Evolutionary conservation across 768 basidiomycete species (phyloP), one percentile per base, ranked within the genome.

Genomic region (Galerina marginata): DNA sequence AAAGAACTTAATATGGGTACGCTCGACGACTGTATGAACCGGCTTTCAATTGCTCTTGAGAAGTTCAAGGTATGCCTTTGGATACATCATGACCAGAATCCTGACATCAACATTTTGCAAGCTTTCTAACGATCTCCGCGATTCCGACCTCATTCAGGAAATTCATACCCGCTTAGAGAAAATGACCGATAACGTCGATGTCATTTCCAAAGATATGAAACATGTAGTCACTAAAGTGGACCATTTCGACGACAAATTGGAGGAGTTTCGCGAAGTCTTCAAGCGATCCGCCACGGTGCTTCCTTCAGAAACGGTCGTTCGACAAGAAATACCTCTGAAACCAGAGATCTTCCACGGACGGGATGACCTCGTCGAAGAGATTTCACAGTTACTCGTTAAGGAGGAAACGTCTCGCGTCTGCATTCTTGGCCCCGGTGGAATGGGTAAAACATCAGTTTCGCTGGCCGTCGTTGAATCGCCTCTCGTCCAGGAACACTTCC

Each of bases 381-480:
- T 20, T 20, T 20, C 20, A 20, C 20, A 20, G 20, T 20, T 20
- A 20, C 20, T 20, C 20, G 20, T 20, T 20, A 20, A 20, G 20
- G 20, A 20, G 20, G 20, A 20, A 20, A 20, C 20, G 1, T 20
- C 20, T 20, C 20, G 20, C 20, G 20, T 20, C 20, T 20, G 20
- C 20, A 20, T 20, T 20, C 20, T 20, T 20, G 20, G 20, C 20
- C 20, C 20, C 20, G 20, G 20, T 20, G 20, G 20, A 20, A 20
- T 20, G 20, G 20, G 20, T 20, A 20, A 20, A 64, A 77, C 79
- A 4, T 65, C 75, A 4, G 60, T 74, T 37, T 75, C 79, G 2
- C 67, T 77, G 9, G 72, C 73, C 3, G 69, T 77, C n/a, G 67
- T 73, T 38, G 65, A 74, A 33, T 59, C 71, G 29, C 26, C 58